Evolutionary conservation across 805 yeast genomes (phyloP).

Genomic region (Starmera pachycereana): DNA sequence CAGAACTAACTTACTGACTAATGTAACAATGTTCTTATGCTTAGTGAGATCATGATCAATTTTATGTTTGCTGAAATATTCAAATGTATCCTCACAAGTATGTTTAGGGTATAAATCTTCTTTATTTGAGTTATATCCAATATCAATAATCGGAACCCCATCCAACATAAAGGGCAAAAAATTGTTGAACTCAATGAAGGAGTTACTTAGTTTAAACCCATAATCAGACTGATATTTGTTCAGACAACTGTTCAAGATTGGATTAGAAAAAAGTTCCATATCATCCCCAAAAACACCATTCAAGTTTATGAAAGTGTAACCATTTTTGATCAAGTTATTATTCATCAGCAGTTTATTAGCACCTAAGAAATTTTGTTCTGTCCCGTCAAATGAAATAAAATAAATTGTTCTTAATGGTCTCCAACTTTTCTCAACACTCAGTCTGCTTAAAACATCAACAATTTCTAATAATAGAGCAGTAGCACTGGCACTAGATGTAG

Average conservation of each 20-base stretch:
- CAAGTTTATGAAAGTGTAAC: slow-evolving; percentile 64
- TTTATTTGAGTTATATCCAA: slow-evolving; percentile 34
- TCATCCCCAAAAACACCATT: slow-evolving; percentile 47
- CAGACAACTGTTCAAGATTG: slow-evolving; percentile 44
- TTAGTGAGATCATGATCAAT: slow-evolving; percentile 48
- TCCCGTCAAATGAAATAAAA: slow-evolving; percentile 78
- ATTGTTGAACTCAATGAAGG: slow-evolving; percentile 41
- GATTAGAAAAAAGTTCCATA: slow-evolving; percentile 52
- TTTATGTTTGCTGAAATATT: slow-evolving; percentile 29
- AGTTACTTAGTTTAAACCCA: slow-evolving; percentile 16
- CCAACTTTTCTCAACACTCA: slow-evolving; percentile 65
- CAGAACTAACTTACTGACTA: slow-evolving; percentile 43
- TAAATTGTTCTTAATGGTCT: slow-evolving; percentile 72
- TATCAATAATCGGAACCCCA: slow-evolving; percentile 63
- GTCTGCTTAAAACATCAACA: slow-evolving; percentile 52
- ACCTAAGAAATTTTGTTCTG: slow-evolving; percentile 75
- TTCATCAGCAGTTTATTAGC: slow-evolving; percentile 38
- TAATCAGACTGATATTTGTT: slow-evolving; percentile 20
- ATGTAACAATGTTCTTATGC: slow-evolving; percentile 45
- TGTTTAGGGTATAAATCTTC: slow-evolving; percentile 30
- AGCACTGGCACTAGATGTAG: slow-evolving; percentile 62
- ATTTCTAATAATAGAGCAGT: slow-evolving; percentile 64
- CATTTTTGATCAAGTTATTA: slow-evolving; percentile 44
- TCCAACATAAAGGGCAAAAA: slow-evolving; percentile 52
- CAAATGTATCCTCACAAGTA: slow-evolving; percentile 59